Evolutionary conservation across 257 asterid species (phyloP).

Genomic region (Solanum peruvianum): DNA sequence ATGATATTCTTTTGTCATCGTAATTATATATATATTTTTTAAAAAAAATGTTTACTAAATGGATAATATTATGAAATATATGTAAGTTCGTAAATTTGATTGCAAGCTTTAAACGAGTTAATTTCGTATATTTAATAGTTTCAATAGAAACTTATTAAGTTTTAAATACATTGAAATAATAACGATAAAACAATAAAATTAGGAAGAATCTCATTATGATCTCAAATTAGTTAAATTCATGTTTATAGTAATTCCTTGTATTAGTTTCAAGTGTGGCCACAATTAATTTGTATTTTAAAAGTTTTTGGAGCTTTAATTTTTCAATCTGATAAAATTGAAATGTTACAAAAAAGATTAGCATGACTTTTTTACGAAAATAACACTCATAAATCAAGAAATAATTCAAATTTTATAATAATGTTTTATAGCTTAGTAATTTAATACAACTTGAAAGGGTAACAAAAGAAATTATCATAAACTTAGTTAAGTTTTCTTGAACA

Average conservation of each 20-base stretch:
- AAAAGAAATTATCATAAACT: too few species aligned
- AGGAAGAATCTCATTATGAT: neutral
- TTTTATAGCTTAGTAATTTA: too few species aligned
- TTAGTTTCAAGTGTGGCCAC: neutral
- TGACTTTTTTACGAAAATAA: neutral
- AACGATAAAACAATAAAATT: too few species aligned
- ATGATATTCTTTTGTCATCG: too few species aligned
- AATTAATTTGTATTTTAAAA: neutral
- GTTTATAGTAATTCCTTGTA: neutral
- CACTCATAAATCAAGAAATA: neutral
- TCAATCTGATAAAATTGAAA: neutral
- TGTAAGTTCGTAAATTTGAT: neutral
- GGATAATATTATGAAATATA: neutral
- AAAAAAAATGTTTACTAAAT: neutral
- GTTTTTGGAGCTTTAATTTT: neutral
- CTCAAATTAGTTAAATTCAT: neutral
- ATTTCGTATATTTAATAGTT: neutral
- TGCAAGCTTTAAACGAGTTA: too few species aligned
- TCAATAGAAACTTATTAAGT: too few species aligned
- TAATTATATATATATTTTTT: too few species aligned
- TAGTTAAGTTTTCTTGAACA: neutral
- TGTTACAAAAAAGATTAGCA: neutral
- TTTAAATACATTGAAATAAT: too few species aligned
- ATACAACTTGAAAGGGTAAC: too few species aligned
- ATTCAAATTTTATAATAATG: too few species aligned